Evolutionary conservation across 306 rosid genomes (phyloP).

Genomic region (Cucumis cinereus): DNA sequence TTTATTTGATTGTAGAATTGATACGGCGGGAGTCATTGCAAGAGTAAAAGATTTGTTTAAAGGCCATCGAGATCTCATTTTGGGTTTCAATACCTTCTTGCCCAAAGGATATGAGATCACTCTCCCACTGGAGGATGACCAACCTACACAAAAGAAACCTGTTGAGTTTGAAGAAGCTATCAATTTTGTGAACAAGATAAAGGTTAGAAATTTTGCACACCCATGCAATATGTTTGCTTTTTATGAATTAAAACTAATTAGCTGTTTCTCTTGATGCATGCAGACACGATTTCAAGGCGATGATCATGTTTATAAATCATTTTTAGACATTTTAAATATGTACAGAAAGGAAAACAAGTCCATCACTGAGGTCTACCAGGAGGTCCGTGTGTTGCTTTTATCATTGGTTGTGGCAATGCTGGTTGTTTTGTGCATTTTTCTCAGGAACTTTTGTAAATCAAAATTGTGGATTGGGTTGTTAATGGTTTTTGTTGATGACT

Average conservation of each 20-base stretch:
- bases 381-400: slow-evolving; percentile 38
- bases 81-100: slow-evolving; percentile 97
- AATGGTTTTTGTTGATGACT: slow-evolving; percentile 11
- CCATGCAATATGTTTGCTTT: slow-evolving; percentile 11
- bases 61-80: slow-evolving; percentile 81
- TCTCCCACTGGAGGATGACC: slow-evolving; percentile 76
- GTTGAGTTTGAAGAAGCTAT: slow-evolving; percentile 97
- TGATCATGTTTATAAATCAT: slow-evolving; percentile 82
- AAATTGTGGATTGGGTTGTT: slow-evolving; percentile 11
- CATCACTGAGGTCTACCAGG: slow-evolving; percentile 67
- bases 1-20: slow-evolving; percentile 52
- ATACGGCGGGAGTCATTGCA: slow-evolving; percentile 86
- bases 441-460: neutral
- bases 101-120: slow-evolving; percentile 96
- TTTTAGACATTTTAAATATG: slow-evolving; percentile 89
- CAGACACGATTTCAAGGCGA: slow-evolving; percentile 93
- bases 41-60: slow-evolving; percentile 91
- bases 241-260: slow-evolving; percentile 16
- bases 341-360: slow-evolving; percentile 91
- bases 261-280: slow-evolving; percentile 14
- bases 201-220: slow-evolving; percentile 31
- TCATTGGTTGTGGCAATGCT: neutral
- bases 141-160: slow-evolving; percentile 66
- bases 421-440: neutral
- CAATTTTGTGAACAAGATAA: slow-evolving; percentile 91